Percentiles rank a stretch among this genome's conserved stretches.
phyloP scores from a whole-genome alignment of 768 basidiomycete genomes.

The Trametopsis cervina region DNA sequence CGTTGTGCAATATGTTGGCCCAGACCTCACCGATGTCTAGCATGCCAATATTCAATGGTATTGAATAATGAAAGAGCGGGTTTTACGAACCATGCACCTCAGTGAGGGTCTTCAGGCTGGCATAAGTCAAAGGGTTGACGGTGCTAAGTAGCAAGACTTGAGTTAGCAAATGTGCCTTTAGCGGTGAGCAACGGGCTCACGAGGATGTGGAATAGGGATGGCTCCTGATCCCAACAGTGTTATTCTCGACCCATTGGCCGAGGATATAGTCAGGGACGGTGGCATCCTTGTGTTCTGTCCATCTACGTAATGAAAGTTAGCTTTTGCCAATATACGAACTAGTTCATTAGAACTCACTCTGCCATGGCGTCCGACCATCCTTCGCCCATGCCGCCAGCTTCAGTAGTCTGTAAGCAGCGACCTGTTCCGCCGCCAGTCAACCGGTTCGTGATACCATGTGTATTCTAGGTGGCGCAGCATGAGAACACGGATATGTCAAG shows the following conservation, averaged over 20 bases:
- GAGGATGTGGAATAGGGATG: constrained; percentile 52
- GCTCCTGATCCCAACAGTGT: constrained; percentile 44
- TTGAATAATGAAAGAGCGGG: no score
- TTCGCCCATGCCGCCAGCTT: constrained; percentile 64
- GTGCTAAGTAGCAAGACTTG: constrained; percentile 2
- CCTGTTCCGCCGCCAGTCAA: constrained; percentile 52
- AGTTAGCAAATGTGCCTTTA: constrained; percentile 21
- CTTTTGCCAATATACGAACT: background rate
- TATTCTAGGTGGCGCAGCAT: constrained; percentile 4
- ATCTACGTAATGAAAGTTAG: constrained; percentile 16
- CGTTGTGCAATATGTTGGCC: constrained; percentile 36
- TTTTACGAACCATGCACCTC: constrained; percentile 40
- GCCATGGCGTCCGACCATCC: constrained; percentile 50
- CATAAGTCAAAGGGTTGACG: constrained; percentile 41
- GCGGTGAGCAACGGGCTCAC: constrained; percentile 22
- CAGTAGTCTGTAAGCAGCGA: constrained; percentile 54
- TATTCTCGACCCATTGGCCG: constrained; percentile 49
- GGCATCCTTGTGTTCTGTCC: constrained; percentile 34
- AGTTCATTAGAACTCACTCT: constrained; percentile 10
- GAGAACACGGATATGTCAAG: no score
- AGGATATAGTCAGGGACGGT: constrained; percentile 29
- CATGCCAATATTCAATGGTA: no score
- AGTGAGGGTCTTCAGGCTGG: constrained; percentile 27
- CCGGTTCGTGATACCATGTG: constrained; percentile 28
- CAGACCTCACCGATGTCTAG: constrained; percentile 48